Evolutionary conservation across 441 rosid species (phyloP).

Genomic region (Breynia disticha): DNA sequence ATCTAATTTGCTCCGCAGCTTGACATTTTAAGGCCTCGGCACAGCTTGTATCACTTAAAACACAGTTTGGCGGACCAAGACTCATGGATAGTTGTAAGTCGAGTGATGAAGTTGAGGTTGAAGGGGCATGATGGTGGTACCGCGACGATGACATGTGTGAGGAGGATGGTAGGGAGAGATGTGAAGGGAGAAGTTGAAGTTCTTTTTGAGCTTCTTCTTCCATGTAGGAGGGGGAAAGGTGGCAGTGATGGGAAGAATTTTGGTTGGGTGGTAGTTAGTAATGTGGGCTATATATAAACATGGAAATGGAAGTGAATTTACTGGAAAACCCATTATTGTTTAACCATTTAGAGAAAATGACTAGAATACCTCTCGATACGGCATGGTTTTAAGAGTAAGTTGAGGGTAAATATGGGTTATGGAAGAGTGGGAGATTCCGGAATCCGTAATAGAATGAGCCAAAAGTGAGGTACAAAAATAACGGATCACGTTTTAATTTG

Average conservation of each 20-base stretch:
- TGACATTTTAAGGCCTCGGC: conserved; percentile 80
- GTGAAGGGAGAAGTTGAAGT: conserved; percentile 77
- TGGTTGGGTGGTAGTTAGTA: background rate
- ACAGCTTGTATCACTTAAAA: conserved; percentile 10
- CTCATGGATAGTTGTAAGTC: conserved; percentile 87
- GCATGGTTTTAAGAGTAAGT: too few species aligned
- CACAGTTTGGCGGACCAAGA: conserved; percentile 35
- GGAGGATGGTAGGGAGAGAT: conserved; percentile 31
- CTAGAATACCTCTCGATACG: too few species aligned
- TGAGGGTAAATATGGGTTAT: conserved; percentile 10
- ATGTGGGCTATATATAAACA: conserved; percentile 1
- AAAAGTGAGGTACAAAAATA: conserved; percentile 22
- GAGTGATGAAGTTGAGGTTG: conserved; percentile 40
- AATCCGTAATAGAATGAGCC: conserved; percentile 44
- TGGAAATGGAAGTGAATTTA: background rate
- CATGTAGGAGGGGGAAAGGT: conserved; percentile 14
- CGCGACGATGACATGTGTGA: conserved; percentile 28
- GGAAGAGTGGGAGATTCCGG: conserved; percentile 25
- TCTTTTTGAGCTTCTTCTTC: conserved; percentile 55
- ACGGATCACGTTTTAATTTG: conserved; percentile 55
- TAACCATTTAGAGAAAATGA: too few species aligned
- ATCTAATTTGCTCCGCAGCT: conserved; percentile 75
- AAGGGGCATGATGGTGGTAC: conserved; percentile 19
- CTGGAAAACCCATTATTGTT: background rate
- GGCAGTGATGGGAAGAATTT: background rate